Conservation (phyloP, 202 grass and related monocot species). For the Hordeum pubiflorum region DNA sequence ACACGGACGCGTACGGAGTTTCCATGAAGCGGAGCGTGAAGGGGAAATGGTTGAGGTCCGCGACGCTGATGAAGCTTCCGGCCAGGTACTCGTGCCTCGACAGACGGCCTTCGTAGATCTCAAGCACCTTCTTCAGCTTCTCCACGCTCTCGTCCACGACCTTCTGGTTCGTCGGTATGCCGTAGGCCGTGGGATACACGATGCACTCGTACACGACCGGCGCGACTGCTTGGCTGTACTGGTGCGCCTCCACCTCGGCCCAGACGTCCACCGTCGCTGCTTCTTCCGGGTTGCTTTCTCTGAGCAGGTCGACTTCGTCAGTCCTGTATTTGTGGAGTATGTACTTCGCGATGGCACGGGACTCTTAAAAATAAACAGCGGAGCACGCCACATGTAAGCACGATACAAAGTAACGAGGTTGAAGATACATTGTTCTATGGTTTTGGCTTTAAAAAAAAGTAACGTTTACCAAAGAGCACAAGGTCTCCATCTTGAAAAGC, state of each 20-base stretch:
- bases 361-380: neutral
- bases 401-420: neutral
- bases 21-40: neutral
- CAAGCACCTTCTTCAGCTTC: conserved; percentile 20
- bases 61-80: conserved; percentile 16
- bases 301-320: neutral
- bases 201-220: conserved; percentile 18
- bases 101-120: conserved; percentile 8
- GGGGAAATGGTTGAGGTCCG: conserved; percentile 13
- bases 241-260: conserved; percentile 25
- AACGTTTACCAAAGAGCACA: conserved; percentile 5
- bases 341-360: conserved; percentile 25
- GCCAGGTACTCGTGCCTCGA: neutral
- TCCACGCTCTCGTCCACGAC: conserved; percentile 13
- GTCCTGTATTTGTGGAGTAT: conserved; percentile 28
- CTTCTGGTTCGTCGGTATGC: neutral
- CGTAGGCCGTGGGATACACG: neutral
- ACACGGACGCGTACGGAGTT: neutral
- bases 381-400: neutral
- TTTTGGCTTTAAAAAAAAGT: neutral
- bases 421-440: neutral
- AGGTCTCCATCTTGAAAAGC: conserved; percentile 41
- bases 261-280: conserved; percentile 1
- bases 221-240: conserved; percentile 11
- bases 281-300: neutral